Base-by-base conservation (phyloP, 192 early-diverging fungal genomes). In the Coemansia sp. region DNA sequence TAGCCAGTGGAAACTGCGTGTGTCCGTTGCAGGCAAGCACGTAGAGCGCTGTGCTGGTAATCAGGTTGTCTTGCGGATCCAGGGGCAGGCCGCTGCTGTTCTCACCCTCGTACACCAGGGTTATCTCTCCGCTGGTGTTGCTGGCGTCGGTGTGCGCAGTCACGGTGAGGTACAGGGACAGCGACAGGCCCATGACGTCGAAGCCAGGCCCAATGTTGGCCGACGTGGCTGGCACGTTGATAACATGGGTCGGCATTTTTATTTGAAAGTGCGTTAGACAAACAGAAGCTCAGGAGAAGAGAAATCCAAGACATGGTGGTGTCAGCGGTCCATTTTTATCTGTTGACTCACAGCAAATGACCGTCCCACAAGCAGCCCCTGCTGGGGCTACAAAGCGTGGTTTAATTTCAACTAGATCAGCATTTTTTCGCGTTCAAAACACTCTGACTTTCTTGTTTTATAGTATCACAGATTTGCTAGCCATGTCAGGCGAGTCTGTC, bases 141-240 rank as follows among this genome's bases (percentile, higher is more conserved):
- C 50, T 9, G 2, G 32, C 14, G 6, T 53, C 43, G 1, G 77
- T 49, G 23, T 71, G 57, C 12, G 85, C 84, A 27, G 81, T 74
- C 17, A 99, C 67, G 1, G 81, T 82, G 31, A 99, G 80, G 70
- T 89, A 88, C 36, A 97, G 77, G n/a, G 89, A 90, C 15, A 96
- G 85, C 23, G 91, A 87, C 4, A 92, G 81, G 20, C 97, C 97
- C 31, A 99, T 82, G 19, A 90, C 87, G 67, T 99, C 97, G 66
- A 94, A 99, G 30, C 97, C 97, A 14, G 95, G 94, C 12, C 97
- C 97, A 42, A 99, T 86, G 71, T 99, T 99, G 49, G 97, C 88
- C n/a, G 97, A 89, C 8, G 95, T 94, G 22, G 88, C 87, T 6
- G 97, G 95, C n/a, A 94, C 91, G 19, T 65, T 77, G 69, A 99